phyloP scores from a whole-genome alignment of 2,329 filamentous ascomycete genomes.

The Teratosphaeria destructans region DNA sequence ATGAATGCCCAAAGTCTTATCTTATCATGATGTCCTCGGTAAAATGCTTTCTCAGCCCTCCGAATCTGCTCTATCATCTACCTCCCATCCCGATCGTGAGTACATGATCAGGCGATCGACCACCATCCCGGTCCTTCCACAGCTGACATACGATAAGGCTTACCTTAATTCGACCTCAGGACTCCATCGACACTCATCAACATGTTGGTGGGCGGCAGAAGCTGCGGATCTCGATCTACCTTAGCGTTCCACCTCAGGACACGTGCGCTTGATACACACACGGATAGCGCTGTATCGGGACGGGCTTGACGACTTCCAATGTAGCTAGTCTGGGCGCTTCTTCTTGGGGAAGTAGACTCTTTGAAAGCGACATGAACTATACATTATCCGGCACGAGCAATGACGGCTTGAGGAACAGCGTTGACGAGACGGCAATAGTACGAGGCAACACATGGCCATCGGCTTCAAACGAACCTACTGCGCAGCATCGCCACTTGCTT shows the following conservation, averaged over 20 bases:
- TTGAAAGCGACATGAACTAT: too few relatives aligned
- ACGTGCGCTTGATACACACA: too few relatives aligned
- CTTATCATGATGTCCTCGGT: background rate
- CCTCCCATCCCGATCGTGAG: background rate
- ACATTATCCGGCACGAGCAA: background rate
- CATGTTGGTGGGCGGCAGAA: too few relatives aligned
- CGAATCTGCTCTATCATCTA: background rate
- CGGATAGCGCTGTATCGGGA: too few relatives aligned
- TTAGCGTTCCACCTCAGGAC: too few relatives aligned
- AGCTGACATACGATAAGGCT: background rate
- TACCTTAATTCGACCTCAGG: background rate
- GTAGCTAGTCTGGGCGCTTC: background rate
- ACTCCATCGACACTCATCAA: background rate
- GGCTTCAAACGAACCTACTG: background rate
- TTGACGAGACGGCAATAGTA: background rate
- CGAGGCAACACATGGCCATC: background rate
- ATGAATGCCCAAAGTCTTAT: background rate
- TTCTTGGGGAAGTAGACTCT: background rate
- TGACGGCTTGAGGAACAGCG: background rate
- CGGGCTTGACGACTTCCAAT: background rate
- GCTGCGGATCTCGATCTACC: too few relatives aligned
- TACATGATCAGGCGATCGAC: background rate
- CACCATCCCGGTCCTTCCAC: background rate
- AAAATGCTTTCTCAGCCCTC: background rate
- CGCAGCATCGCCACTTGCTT: background rate